Evolutionary conservation across 2,329 filamentous ascomycete species (phyloP), one percentile per base, ranked within the genome.

Genomic region (Colletotrichum zoysiae): DNA sequence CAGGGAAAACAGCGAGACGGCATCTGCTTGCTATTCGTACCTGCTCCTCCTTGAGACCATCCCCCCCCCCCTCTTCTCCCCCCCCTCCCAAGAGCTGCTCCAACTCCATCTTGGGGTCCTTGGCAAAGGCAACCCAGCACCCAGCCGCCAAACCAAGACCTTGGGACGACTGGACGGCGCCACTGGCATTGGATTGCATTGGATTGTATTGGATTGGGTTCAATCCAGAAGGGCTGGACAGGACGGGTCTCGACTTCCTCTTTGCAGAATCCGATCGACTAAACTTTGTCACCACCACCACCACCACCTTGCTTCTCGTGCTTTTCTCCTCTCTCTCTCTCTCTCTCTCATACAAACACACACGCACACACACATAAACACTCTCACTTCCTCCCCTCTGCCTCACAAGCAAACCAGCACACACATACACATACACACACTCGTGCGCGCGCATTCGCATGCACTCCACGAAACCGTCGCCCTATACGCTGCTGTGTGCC

Each of bases 51-150:
- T 61, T 67, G 67, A 67, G 67, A 61, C 67, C 56, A 44, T 55
- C 9, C 20, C 18, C 38, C n/a, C 51, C 55, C 42, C 16, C 6
- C 16, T 20, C 7, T 33, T 16, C 20, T 23, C 26, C 20, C 23
- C n/a, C n/a, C 23, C 56, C 56, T n/a, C 44, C 26, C 60, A 40
- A 57, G 33, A 40, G 56, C n/a, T 68, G 59, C 59, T 42, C 59
- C 38, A 70, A 70, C 60, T 55, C 60, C 70, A 65, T 72, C 65
- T 72, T 70, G 64, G 60, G 70, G 64, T 69, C 59, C 70, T 72
- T 72, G 70, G 70, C 70, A 59, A 46, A 23, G 35, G 53, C 61
- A 57, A 71, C 20, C 64, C 57, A 61, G 55, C 67, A 70, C 42
- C 58, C 55, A 55, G 60, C 66, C 60, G 48, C 68, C 64, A 71